Evolutionary conservation across 2,329 filamentous ascomycete species (phyloP), one percentile per base, ranked within the genome.

Genomic region (Aureobasidium sp.): DNA sequence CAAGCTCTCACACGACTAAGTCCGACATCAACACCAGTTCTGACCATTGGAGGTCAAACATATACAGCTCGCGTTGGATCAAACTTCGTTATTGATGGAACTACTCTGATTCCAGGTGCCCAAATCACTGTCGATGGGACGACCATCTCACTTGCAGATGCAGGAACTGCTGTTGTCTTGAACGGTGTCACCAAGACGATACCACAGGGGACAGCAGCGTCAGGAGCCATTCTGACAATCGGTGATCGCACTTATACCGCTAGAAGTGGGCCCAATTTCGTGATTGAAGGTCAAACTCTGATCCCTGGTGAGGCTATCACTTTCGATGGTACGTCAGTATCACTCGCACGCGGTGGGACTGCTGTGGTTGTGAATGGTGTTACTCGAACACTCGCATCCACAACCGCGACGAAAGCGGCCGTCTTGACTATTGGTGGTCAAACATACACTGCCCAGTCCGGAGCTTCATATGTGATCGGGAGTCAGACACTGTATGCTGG

Each of bases 331-430:
- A 67, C 66, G 2, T 71, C 66, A 8, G 66, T 71, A 39, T 61
- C 37, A 1, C 48, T 61, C n/a, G 39, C 6, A 10, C 13, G 9
- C 7, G 27, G 15, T 3, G 59, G 47, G 15, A 52, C 29, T n/a
- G 59, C 36, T 12, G 65, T 79, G 1, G 73, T 79, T 4, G 63
- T 79, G 43, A 74, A 73, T 37, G 74, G 74, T 15, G 2, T 59
- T 6, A 63, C 61, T 3, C 56, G 62, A 10, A 60, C 62, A 15
- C 41, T 59, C 6, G 48, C 62, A n/a, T 51, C 59, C 17, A 44
- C 52, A 10, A 61, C 63, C 13, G 66, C 67, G 24, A 68, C 71
- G 5, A 65, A 70, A 39, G 34, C 34, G 13, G 15, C 63, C n/a
- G 17, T 61, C n/a, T 15, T 65, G 29, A 65, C 62, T 12, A 44